Percentiles rank a stretch among this genome's conserved stretches.
Conservation (phyloP, 2,329 filamentous ascomycete species). For the Ceratocystis albifundus region DNA sequence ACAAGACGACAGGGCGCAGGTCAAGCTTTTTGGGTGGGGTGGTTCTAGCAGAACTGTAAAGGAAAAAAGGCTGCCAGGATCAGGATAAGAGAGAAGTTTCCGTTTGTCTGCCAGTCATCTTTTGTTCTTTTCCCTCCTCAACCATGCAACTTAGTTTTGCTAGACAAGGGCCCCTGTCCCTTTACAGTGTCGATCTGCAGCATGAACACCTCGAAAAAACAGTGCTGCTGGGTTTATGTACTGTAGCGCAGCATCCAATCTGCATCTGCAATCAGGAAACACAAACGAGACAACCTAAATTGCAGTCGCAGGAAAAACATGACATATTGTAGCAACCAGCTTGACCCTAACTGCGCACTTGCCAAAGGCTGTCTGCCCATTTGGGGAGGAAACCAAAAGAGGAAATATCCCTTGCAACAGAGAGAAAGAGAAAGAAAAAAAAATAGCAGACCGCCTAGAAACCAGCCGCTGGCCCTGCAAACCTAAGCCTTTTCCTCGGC, state of each 20-base stretch:
- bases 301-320: not conserved
- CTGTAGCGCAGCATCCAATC: not conserved
- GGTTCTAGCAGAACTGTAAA: not conserved
- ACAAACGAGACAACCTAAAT: slow-evolving; percentile 16
- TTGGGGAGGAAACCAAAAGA: not conserved
- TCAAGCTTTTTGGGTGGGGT: not conserved
- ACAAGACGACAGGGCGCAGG: not conserved
- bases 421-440: not conserved
- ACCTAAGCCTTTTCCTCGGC: not conserved
- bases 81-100: slow-evolving; percentile 14
- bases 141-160: slow-evolving; percentile 2
- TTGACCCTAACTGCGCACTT: not conserved
- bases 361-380: not conserved
- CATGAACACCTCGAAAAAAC: not conserved
- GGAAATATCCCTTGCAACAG: not conserved
- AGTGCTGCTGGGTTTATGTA: not conserved
- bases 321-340: not conserved
- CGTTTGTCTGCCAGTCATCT: slow-evolving; percentile 15
- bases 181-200: slow-evolving; percentile 10
- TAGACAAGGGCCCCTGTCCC: slow-evolving; percentile 5
- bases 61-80: not conserved
- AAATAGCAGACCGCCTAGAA: not conserved
- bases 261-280: slow-evolving; percentile 4
- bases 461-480: not conserved
- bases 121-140: slow-evolving; percentile 9